phyloP scores from a whole-genome alignment of 2,329 filamentous ascomycete species.

The Aspergillus neoniger region DNA sequence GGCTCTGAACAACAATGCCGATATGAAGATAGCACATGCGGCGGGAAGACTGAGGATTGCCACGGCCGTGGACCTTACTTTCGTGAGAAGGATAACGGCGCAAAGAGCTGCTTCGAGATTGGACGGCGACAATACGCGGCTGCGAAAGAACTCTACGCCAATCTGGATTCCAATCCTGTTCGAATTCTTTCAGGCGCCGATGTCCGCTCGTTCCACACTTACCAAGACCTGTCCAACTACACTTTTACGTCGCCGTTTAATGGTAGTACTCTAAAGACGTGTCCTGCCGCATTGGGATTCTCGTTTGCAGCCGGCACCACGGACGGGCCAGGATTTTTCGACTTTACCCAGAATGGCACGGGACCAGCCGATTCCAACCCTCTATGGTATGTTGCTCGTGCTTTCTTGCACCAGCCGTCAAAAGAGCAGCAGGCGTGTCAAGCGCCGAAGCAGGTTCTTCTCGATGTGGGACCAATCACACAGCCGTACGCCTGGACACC shows the following conservation, averaged over 20 bases:
- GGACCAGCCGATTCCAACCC: conserved; percentile 71
- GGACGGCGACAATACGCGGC: conserved; percentile 49
- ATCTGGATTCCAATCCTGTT: conserved; percentile 46
- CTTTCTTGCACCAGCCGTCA: conserved; percentile 69
- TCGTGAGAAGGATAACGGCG: conserved; percentile 46
- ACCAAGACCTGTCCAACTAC: conserved; percentile 77
- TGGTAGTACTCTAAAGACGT: conserved; percentile 65
- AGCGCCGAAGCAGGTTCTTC: conserved; percentile 75
- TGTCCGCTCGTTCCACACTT: conserved; percentile 83
- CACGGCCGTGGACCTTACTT: conserved; percentile 52
- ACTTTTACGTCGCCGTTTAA: conserved; percentile 71
- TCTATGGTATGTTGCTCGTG: conserved; percentile 76
- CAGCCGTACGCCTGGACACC: conserved; percentile 84
- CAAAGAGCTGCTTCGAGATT: conserved; percentile 54
- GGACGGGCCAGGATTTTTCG: conserved; percentile 86
- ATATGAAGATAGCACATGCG: conserved; percentile 77
- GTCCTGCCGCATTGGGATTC: conserved; percentile 84
- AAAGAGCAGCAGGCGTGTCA: conserved; percentile 75
- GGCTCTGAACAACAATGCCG: conserved; percentile 61
- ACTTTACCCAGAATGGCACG: conserved; percentile 86
- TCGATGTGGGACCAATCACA: conserved; percentile 82
- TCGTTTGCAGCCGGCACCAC: conserved; percentile 92
- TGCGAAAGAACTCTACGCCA: conserved; percentile 57
- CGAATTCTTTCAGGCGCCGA: conserved; percentile 59
- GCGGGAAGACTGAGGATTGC: conserved; percentile 46